Evolutionary conservation across 129 eudicot genomes (phyloP).

Genomic region (Tagetes patula): DNA sequence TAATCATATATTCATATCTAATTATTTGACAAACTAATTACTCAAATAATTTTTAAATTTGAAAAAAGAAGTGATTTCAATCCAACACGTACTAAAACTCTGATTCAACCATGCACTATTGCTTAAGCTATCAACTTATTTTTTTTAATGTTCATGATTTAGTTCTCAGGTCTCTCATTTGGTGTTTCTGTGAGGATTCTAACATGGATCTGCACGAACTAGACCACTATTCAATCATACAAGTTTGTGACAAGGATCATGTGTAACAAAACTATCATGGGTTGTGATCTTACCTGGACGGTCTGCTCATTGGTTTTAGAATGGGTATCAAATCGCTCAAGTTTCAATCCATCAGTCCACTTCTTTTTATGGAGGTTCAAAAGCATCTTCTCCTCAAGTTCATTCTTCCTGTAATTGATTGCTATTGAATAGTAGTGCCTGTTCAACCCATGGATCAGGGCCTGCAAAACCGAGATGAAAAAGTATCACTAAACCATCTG

Average conservation of each 20-base stretch:
- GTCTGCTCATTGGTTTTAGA: conserved; percentile 92
- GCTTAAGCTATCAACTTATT: neutral
- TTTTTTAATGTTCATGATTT: neutral
- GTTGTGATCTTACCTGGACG: conserved; percentile 54
- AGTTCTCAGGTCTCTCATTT: neutral
- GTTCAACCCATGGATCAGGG: conserved; percentile 89
- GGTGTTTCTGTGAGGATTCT: neutral
- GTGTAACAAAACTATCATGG: neutral
- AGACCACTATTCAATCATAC: neutral
- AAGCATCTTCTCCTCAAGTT: conserved; percentile 92
- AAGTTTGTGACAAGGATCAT: neutral
- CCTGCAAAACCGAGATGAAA: conserved; percentile 46
- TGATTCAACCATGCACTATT: neutral
- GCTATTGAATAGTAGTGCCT: conserved; percentile 93
- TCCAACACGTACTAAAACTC: neutral
- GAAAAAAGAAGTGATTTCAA: neutral
- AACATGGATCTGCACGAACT: neutral
- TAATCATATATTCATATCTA: neutral
- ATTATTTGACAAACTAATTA: neutral
- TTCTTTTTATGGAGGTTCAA: conserved; percentile 91
- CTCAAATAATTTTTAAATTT: neutral
- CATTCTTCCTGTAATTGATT: conserved; percentile 85
- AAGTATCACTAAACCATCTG: conserved; percentile 2
- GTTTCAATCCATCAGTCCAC: conserved; percentile 93
- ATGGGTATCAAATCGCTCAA: conserved; percentile 82